Evolutionary conservation across 306 rosid genomes (phyloP), one percentile per base, ranked within the genome.

Genomic region (Herpetospermum pedunculosum): DNA sequence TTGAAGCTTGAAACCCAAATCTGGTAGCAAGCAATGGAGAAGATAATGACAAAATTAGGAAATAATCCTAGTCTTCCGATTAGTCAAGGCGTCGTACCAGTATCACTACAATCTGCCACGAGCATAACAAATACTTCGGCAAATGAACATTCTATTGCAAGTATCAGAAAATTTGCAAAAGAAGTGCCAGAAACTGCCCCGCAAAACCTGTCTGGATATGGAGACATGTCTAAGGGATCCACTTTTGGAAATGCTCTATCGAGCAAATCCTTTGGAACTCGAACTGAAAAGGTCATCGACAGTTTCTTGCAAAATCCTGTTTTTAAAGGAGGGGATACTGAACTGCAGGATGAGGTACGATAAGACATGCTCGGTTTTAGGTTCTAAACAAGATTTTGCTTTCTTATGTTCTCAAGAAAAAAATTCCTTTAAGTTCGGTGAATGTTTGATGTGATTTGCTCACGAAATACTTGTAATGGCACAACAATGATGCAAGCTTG

Each of bases 251-350:
- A 71, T 28, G 74, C 77, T 68, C 23, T 15, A 29, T 44, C 83
- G 10, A 82, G 77, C 69, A 81, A 75, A 71, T 47, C 76, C 76
- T 50, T 53, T 76, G 85, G 88, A 47, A 88, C 84, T 84, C 88
- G 87, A 67, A 88, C 96, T 1, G 99, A 91, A 81, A 83, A 87
- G 80, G 97, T 91, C 77, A 55, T 91, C 75, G 77, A 75, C 85
- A 83, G 85, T 69, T 91, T 89, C 87, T 80, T 89, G 72, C 96
- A 85, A 76, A 87, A 80, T 85, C 96, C 97, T 75, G 52, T 86
- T 78, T 60, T 95, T 84, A 88, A 89, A 65, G 96, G 88, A 77
- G 90, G 81, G 78, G 86, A 58, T 52, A 80, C 81, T 10, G 89
- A 76, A 64, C 60, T 41, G 37, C 79, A 75, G 41, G 84, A 81